phyloP scores from a whole-genome alignment of 208 protist species.

The Angomonas ambiguus region DNA sequence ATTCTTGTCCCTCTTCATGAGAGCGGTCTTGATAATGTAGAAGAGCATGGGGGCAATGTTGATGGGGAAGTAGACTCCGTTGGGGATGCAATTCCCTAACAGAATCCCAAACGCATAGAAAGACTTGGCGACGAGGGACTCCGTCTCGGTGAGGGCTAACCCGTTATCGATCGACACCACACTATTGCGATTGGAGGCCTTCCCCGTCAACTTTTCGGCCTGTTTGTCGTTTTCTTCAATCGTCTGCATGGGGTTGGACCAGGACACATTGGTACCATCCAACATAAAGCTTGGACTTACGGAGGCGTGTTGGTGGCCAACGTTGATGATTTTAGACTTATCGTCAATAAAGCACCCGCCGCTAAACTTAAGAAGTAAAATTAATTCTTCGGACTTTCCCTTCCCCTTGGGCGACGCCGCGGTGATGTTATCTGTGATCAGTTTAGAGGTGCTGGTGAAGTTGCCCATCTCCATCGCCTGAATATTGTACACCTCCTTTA shows the following conservation, averaged over 20 bases:
- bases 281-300: constrained; percentile 42
- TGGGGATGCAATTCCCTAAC: constrained; percentile 47
- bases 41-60: constrained; percentile 50
- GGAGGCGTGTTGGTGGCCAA: constrained; percentile 43
- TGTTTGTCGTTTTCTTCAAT: constrained; percentile 10
- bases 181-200: neutral
- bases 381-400: constrained; percentile 19
- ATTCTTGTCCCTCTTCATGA: constrained; percentile 31
- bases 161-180: neutral
- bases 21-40: constrained; percentile 34
- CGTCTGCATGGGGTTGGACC: constrained; percentile 42
- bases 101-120: constrained; percentile 46
- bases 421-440: neutral
- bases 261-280: constrained; percentile 27
- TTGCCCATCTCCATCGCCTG: neutral
- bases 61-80: constrained; percentile 42
- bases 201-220: neutral
- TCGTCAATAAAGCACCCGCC: constrained; percentile 7
- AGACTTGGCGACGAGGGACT: constrained; percentile 27
- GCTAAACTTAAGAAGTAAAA: constrained; percentile 4
- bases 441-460: neutral
- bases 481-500: constrained; percentile 7
- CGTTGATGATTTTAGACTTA: constrained; percentile 22
- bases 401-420: neutral
- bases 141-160: constrained; percentile 12